These are phyloP conservation scores for Linanthus parryae DNA, from an alignment of 148 eudicot species.

Conservation along the genomic window DNA sequence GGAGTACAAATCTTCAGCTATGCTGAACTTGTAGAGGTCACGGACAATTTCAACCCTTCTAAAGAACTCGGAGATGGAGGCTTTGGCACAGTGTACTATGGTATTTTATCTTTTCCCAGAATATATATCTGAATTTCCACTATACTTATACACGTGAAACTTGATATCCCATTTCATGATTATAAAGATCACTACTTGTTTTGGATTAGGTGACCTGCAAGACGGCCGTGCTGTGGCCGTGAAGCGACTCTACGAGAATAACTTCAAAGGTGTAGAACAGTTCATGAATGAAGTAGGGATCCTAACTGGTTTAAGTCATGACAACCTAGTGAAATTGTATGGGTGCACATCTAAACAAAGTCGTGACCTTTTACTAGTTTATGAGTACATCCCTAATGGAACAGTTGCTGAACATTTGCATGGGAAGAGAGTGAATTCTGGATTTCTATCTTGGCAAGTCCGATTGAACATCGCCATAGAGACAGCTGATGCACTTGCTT, in stretches of 20 bases:
- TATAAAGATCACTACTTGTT: no score
- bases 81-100: constrained; percentile 83
- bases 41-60: constrained; percentile 47
- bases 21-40: constrained; percentile 72
- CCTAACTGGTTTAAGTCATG: constrained; percentile 40
- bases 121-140: no score
- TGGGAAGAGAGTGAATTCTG: constrained; percentile 20
- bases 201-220: constrained; percentile 31
- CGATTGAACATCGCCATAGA: constrained; percentile 52
- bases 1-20: constrained; percentile 64
- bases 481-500: constrained; percentile 47
- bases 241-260: constrained; percentile 44
- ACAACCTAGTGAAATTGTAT: constrained; percentile 43
- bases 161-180: no score
- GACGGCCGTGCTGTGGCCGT: constrained; percentile 59
- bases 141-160: no score
- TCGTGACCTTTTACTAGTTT: constrained; percentile 48
- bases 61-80: constrained; percentile 92
- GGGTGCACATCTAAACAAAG: constrained; percentile 55
- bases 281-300: constrained; percentile 51
- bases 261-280: constrained; percentile 34
- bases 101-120: no score
- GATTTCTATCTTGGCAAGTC: constrained; percentile 31
- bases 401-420: constrained; percentile 58
- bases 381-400: constrained; percentile 51